Percentiles rank a stretch among this genome's conserved stretches.
Evolutionary conservation across 805 yeast genomes (phyloP).

Genomic region (Ogataea methanolica): DNA sequence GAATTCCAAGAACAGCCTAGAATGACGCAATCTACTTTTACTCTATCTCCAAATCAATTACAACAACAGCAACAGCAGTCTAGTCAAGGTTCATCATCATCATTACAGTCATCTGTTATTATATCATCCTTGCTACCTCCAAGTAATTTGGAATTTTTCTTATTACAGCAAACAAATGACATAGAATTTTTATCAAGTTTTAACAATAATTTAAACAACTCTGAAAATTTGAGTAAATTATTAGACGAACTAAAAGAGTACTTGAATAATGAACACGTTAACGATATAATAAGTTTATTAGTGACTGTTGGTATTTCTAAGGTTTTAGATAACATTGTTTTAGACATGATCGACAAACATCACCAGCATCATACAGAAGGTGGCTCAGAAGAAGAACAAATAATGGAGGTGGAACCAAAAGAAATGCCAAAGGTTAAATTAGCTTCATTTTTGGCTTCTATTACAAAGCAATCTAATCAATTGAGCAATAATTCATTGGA

Average conservation of each 20-base stretch:
- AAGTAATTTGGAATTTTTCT: slow-evolving; percentile 44
- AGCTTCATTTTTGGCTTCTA: slow-evolving; percentile 66
- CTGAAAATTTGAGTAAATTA: slow-evolving; percentile 26
- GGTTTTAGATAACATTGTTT: slow-evolving; percentile 42
- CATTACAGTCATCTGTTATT: slow-evolving; percentile 18
- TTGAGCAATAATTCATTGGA: slow-evolving; percentile 28
- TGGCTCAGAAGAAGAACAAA: background rate
- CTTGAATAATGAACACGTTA: slow-evolving; percentile 22
- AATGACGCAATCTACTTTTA: slow-evolving; percentile 3
- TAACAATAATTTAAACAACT: slow-evolving; percentile 20
- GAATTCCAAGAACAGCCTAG: slow-evolving; percentile 1
- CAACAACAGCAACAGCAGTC: slow-evolving; percentile 1
- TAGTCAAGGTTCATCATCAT: slow-evolving; percentile 1
- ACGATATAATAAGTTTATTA: slow-evolving; percentile 31
- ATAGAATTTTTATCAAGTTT: slow-evolving; percentile 32
- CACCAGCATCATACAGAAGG: slow-evolving; percentile 7
- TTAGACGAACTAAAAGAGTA: slow-evolving; percentile 28
- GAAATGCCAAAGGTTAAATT: slow-evolving; percentile 37
- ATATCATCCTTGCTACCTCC: slow-evolving; percentile 45
- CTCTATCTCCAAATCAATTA: background rate
- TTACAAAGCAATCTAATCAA: slow-evolving; percentile 56
- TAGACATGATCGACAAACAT: slow-evolving; percentile 11
- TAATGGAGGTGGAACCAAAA: background rate
- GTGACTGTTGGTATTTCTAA: slow-evolving; percentile 41
- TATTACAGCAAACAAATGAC: slow-evolving; percentile 50